phyloP scores from a whole-genome alignment of 768 basidiomycete genomes.

The Mrakia hoshinonis region DNA sequence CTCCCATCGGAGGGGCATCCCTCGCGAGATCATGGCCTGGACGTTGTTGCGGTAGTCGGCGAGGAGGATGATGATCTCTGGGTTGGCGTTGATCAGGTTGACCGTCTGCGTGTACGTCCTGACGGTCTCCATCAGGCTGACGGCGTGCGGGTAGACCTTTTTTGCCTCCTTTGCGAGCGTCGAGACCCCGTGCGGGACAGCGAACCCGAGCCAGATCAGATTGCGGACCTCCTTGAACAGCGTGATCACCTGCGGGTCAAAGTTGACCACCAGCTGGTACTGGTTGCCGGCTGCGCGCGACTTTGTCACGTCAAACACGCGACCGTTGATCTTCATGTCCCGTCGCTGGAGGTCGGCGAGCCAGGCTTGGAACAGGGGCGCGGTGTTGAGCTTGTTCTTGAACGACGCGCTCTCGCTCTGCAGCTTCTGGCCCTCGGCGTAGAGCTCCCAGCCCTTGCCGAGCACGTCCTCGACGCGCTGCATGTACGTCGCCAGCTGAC shows the following conservation, averaged over 20 bases:
- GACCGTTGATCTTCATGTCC: constrained; percentile 82
- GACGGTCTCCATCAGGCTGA: constrained; percentile 89
- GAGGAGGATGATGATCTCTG: constrained; percentile 85
- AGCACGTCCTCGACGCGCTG: constrained; percentile 97
- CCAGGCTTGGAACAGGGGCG: constrained; percentile 93
- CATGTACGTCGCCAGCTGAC: constrained; percentile 93
- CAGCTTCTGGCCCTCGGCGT: constrained; percentile 97
- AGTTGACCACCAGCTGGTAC: constrained; percentile 87
- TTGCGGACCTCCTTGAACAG: constrained; percentile 98
- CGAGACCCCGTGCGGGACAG: constrained; percentile 85
- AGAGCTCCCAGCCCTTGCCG: constrained; percentile 93
- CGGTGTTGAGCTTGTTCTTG: constrained; percentile 89
- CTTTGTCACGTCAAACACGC: constrained; percentile 72
- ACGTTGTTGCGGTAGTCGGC: constrained; percentile 92
- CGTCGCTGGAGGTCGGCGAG: constrained; percentile 86
- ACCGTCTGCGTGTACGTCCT: constrained; percentile 92
- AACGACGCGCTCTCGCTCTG: constrained; percentile 85
- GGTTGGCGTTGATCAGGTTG: constrained; percentile 79
- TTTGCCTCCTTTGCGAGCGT: constrained; percentile 99
- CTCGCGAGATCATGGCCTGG: constrained; percentile 84
- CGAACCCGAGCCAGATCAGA: constrained; percentile 88
- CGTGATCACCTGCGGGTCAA: constrained; percentile 95
- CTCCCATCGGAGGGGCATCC: constrained; percentile 95
- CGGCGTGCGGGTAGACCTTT: constrained; percentile 94
- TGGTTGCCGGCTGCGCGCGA: constrained; percentile 44